Base-by-base conservation (phyloP, 768 basidiomycete species). In the Austroboletus eburneus region DNA sequence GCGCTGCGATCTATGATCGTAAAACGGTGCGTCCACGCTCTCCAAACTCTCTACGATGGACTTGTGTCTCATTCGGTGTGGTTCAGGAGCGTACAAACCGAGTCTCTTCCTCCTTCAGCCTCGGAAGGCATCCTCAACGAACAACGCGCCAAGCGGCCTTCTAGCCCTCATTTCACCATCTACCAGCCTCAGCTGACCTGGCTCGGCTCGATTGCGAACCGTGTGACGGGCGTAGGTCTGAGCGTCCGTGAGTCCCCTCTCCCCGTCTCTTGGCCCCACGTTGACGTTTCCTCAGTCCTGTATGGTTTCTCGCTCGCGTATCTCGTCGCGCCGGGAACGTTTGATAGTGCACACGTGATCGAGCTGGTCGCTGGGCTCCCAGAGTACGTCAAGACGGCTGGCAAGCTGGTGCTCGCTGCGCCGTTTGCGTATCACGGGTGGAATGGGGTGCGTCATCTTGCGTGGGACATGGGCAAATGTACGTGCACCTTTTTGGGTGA, bases 141-240 rank as follows among this genome's bases (percentile, higher is more conserved):
- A 55, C 94, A 98, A 67, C 87, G 96, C 54, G 70, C 90, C 41
- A 73, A 74, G 40, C 86, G 96, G n/a, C 95, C 96, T 16, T 87
- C 78, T 51, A 89, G 87, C 59, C 96, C 96, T 9, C 94, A 97
- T 67, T 87, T 92, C 64, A 92, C 92, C 46, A 98, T 99, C 69
- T 99, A 99, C 72, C 86, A 94, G 62, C 88, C 87, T 2, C 91
- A 98, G 69, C 68, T 98, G 39, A 97, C 95, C 29, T 95, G 91
- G 90, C 13, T 89, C 45, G 76, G 70, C 5, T 96, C 92, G 16
- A 91, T 95, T 58, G 81, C 77, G 33, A 85, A 98, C 70, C 87
- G 96, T 65, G 66, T 77, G n/a, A 87, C 92, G 10, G 96, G 95
- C 49, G 77, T 68, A 8, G 89, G 74, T 9, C 78, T 99, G 40